Evolutionary conservation across 1,284 basidiomycete species (phyloP), one percentile per base, ranked within the genome.

Genomic region (Heterobasidion occidentale): DNA sequence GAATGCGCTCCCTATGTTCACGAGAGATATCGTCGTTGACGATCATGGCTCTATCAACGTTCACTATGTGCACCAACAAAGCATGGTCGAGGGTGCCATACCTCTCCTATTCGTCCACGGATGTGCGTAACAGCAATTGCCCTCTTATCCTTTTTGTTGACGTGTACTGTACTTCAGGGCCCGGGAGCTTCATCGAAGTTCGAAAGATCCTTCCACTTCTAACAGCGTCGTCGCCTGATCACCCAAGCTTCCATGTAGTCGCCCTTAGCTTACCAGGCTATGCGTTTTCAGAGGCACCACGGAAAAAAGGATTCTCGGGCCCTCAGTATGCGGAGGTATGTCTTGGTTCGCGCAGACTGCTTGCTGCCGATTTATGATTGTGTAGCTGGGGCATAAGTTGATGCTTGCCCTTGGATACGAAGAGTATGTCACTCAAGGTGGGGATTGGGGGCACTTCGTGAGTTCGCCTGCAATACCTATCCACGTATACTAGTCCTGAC

Each of bases 51-150:
- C 63, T 17, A 62, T 81, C 54, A 74, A 74, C 51, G 65, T 81
- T 3, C 78, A 83, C 60, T 81, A 77, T 56, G 70, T 81, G 9
- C 77, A 83, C 63, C 69, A 77, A 67, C 68, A 66, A 60, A 80
- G 79, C 61, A 56, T 56, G 19, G 61, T 68, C 5, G 62, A 65
- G 53, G 65, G 66, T 19, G 78, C 79, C 0, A 74, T 82, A 35
- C 80, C 80, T 3, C 61, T 82, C 33, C 62, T 81, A 6, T 80
- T 80, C 58, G 72, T 79, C 11, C 79, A 81, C 62, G 79, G 78
- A 19, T 81, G 79, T 78, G 57, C 60, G 74, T 71, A 9, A 19
- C 14, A 27, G 3, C 33, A 36, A 1, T 19, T 9, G 27, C 11
- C 19, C 45, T n/a, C 5, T 0, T 15, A 54, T 12, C 49, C 55